Evolutionary conservation across 192 early-diverging fungal species (phyloP), one percentile per base, ranked within the genome.

Genomic region (Backusella parvicylindrica): DNA sequence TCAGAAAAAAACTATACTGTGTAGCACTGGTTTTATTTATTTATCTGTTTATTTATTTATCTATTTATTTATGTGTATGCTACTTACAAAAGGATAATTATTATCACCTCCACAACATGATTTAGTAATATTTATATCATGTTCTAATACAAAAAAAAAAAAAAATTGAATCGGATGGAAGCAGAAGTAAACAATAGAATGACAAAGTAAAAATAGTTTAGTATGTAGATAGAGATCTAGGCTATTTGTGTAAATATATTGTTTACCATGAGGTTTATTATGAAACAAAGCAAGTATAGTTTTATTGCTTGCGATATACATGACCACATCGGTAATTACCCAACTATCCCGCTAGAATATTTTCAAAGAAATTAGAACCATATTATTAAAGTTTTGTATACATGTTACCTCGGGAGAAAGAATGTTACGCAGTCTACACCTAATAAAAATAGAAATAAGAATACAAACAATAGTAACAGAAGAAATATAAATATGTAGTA

Each of bases 231-330:
- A 28, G 53, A 60, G 23, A 60, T 28, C 53, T 60, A 60, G 8
- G 23, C 21, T 28, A 60, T 60, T 50, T 50, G n/a, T n/a, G 18
- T 50, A 21, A 21, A 21, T 50, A 41, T 16, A 28, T 11, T 60
- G 53, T 60, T 26, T 60, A 60, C 53, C 53, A 6, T 60, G 53
- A 28, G 11, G 23, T 68, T 41, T 56, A 38, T 53, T 56, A 53
- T 76, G 75, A 40, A 76, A 76, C 60, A 76, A 76, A 12, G 68
- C 68, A 9, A 76, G 50, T 21, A 76, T 23, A 3, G 49, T 40
- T 36, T 76, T 43, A 70, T 76, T 69, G 8, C 56, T 38, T 38
- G 56, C 56, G 16, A 53, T 76, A 53, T 76, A 76, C 41, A 70
- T 76, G 26, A 76, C 68, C 18, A 76, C 26, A 64, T 76, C 68